These are phyloP conservation scores for Lactuca sativa DNA, from an alignment of 129 eudicot genomes.

Conservation along the genomic window DNA sequence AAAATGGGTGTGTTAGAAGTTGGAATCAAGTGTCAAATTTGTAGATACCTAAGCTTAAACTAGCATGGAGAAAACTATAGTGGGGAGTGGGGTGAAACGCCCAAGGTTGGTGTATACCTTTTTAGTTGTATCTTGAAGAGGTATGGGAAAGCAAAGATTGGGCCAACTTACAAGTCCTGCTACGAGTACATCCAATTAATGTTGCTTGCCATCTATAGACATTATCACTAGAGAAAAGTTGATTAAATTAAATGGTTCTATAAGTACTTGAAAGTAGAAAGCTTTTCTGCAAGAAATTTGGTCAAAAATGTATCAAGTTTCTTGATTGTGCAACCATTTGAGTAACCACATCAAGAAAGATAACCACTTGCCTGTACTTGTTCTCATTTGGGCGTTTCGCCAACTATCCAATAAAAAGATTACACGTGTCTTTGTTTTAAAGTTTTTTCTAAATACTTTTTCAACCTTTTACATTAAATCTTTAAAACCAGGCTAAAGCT, in stretches of 20 bases:
- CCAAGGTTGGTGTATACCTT: neutral
- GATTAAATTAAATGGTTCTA: neutral
- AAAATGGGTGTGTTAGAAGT: no score
- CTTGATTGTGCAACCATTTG: no score
- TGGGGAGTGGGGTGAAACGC: neutral
- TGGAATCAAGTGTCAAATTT: no score
- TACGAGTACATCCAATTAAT: neutral
- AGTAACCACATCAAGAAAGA: neutral
- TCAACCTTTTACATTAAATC: slow-evolving; percentile 27
- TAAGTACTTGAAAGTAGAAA: neutral
- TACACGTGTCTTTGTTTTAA: slow-evolving; percentile 11
- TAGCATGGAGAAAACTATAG: no score
- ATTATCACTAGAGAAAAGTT: neutral
- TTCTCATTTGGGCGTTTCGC: slow-evolving; percentile 31
- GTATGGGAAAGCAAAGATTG: slow-evolving; percentile 17
- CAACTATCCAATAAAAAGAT: slow-evolving; percentile 20
- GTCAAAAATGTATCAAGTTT: neutral
- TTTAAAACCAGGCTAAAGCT: slow-evolving; percentile 25
- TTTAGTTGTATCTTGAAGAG: slow-evolving; percentile 11
- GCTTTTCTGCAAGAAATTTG: slow-evolving; percentile 14
- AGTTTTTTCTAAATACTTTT: slow-evolving; percentile 20
- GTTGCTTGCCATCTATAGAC: neutral
- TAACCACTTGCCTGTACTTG: slow-evolving; percentile 20
- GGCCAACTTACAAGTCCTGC: neutral
- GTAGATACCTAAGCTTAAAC: no score